phyloP scores from a whole-genome alignment of 176 grass and related monocot species.

The barley (Hordeum vulgare) region DNA sequence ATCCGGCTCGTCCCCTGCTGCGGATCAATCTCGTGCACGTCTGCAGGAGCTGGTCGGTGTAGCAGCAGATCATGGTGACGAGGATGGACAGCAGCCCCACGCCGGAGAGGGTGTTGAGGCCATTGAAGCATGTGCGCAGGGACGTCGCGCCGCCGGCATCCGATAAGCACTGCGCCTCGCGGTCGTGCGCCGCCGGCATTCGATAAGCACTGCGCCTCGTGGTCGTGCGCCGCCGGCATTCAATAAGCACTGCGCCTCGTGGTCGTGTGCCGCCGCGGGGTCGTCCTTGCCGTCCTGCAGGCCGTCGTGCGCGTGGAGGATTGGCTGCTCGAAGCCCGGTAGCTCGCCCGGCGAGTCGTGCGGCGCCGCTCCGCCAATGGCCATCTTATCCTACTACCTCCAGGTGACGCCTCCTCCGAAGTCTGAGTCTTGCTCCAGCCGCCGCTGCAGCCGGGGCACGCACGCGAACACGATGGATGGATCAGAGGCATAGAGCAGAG shows the following conservation, averaged over 20 bases:
- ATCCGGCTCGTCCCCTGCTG: too few species aligned
- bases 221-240: too few species aligned
- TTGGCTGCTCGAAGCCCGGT: constrained; percentile 17
- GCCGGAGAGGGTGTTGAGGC: constrained; percentile 76
- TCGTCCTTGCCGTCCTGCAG: constrained; percentile 7
- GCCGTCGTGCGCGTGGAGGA: constrained; percentile 21
- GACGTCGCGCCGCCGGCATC: constrained; percentile 31
- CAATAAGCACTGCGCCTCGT: constrained; percentile 37
- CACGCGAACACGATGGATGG: background rate
- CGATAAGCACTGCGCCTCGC: too few species aligned
- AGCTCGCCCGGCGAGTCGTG: background rate
- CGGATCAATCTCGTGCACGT: too few species aligned
- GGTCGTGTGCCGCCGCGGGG: background rate
- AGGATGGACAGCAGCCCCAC: constrained; percentile 79
- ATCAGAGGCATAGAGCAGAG: too few species aligned
- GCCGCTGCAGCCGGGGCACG: background rate
- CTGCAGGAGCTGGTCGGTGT: too few species aligned
- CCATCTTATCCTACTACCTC: constrained; percentile 2
- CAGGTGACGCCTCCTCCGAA: background rate
- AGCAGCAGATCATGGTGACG: too few species aligned
- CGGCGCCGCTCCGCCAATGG: constrained; percentile 4
- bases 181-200: too few species aligned
- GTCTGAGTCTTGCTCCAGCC: too few species aligned
- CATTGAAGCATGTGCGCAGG: constrained; percentile 72
- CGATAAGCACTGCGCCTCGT: too few species aligned